Base-by-base conservation (phyloP, 2,329 filamentous ascomycete species). In the Cylindrodendrum hubeiense region DNA sequence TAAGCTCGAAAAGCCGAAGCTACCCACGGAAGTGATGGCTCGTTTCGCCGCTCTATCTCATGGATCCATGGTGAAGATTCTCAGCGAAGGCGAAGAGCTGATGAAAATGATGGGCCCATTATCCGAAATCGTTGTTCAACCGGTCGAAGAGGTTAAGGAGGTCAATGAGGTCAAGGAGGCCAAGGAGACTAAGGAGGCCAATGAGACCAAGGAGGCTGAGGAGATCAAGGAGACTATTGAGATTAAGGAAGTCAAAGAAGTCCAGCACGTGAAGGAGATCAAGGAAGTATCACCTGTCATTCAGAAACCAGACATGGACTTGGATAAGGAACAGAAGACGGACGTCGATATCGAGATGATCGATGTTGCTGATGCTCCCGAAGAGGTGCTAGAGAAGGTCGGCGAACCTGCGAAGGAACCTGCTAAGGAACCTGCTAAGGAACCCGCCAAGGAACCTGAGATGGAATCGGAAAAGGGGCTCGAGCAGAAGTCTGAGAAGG, bases 11-110 rank as follows among this genome's bases (percentile, higher is more conserved):
- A 80, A 61, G 71, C 79, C 64, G 71, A 82, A 63, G 66, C 75
- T 66, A 61, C 84, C 65, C 74, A 82, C 47, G 17, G 78, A 82
- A 46, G 80, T 84, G 2, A 78, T 86, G 13, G 75, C 79, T 26
- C 83, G 83, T 3, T 86, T 85, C 66, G 83, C 83, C 3, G 76
- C 81, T 8, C 71, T 86, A 19, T 82, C 85, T 0, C 80, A 88
- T 50, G 82, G 85, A 41, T 82, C 85, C 5, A 79, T 86, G 75
- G 79, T 82, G 5, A 81, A 80, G 57, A 79, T 89, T 54, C 72
- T 86, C 9, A 81, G 79, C 3, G 82, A 86, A 54, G 70, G 78
- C 2, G 83, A 86, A 53, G 79, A 78, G 4, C 66, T 88, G 33
- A 65, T 76, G 15, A 78, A 81, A 19, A 80, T 86, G 75, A 71